These are phyloP conservation scores for Lunasporangiospora selenospora DNA, from an alignment of 192 early-diverging fungal species.

Conservation along the genomic window DNA sequence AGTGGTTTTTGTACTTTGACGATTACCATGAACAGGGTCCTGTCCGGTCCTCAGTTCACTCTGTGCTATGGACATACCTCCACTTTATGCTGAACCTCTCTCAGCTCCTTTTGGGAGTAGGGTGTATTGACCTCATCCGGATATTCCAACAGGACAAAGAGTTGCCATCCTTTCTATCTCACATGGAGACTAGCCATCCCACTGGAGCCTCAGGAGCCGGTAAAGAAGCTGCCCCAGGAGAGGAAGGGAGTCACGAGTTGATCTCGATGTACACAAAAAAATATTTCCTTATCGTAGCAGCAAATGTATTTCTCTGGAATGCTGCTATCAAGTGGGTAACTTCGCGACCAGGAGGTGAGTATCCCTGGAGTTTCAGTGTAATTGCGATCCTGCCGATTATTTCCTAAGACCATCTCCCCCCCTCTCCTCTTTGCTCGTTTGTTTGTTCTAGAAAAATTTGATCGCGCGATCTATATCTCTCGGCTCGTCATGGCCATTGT, in stretches of 20 bases:
- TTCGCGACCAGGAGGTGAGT: slow-evolving; percentile 26
- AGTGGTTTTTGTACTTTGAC: slow-evolving; percentile 62
- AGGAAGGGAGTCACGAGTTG: neutral
- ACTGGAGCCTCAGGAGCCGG: neutral
- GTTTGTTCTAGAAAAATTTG: slow-evolving; percentile 22
- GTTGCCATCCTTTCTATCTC: neutral
- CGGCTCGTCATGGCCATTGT: slow-evolving; percentile 29
- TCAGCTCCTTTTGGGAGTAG: slow-evolving; percentile 56
- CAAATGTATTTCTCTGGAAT: slow-evolving; percentile 36
- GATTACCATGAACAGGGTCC: slow-evolving; percentile 54
- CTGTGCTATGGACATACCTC: slow-evolving; percentile 51
- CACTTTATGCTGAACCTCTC: slow-evolving; percentile 59
- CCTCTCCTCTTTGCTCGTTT: neutral
- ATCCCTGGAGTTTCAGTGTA: too few relatives aligned
- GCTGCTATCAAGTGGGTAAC: slow-evolving; percentile 34
- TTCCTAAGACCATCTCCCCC: neutral
- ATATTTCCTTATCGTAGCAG: slow-evolving; percentile 30
- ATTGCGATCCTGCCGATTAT: neutral
- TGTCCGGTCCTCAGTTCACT: slow-evolving; percentile 18
- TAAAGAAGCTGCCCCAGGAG: neutral
- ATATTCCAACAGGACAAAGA: slow-evolving; percentile 20
- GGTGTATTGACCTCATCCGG: slow-evolving; percentile 51
- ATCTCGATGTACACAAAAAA: slow-evolving; percentile 22
- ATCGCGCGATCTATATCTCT: slow-evolving; percentile 29
- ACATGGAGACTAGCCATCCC: neutral